Base-by-base conservation (phyloP, 1,139 yeast genomes). In the Blastobotrys malaysiensis region DNA sequence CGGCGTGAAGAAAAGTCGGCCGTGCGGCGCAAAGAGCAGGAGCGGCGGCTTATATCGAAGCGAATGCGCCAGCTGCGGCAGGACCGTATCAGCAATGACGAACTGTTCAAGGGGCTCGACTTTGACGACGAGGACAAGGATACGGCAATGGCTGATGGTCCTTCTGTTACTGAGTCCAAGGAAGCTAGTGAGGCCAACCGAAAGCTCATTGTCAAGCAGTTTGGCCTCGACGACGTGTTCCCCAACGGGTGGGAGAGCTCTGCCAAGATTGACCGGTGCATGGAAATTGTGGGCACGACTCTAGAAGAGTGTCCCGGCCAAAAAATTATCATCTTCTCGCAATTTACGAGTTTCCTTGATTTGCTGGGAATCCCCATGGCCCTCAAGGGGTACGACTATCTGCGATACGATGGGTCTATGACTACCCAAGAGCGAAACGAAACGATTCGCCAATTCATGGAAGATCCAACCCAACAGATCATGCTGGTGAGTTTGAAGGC, bases 321-420 rank as follows among this genome's bases (percentile, higher is more conserved):
- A 57, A 86, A 86, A 68, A 72, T 85, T 3, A 83, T 93, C 55
- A 75, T 93, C 1, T 93, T 93, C 64, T 86, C 96, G 0, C 96
- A 89, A 62, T 93, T 93, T 70, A 86, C 95, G 1, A 74, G 84
- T 1, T 78, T 88, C 63, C 84, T 93, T 66, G 93, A 86, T 58
- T 69, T 93, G 31, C 70, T 93, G 67, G 78, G 79, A 49, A 73
- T 83, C 49, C 80, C 83, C 16, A 73, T 93, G 24, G 70, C 72
- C 4, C 71, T 76, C 16, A 70, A 77, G 24, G 69, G 75, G 1
- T 76, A 85, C 22, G 73, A 72, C 1, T 82, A 73, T 64, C 72
- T 89, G 52, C 73, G 89, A 52, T 91, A 88, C 68, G 93, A 88
- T 64, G 98, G 98, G 9, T 75, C 84, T 3, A 86, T 91, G 96